Base-by-base conservation (phyloP, 257 asterid species). In the Penstemon barbatus region DNA sequence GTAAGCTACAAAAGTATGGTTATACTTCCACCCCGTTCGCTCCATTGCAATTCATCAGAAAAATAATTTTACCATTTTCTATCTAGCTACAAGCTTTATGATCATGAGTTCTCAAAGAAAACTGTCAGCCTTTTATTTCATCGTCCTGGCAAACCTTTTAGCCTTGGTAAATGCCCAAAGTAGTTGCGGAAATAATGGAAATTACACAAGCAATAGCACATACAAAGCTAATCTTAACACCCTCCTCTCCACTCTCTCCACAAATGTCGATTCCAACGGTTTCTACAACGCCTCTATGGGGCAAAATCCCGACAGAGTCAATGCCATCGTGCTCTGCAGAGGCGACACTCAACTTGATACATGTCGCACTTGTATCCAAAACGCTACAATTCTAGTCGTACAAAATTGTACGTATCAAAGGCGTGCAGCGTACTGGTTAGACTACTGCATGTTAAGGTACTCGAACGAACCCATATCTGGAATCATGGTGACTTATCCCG, bases 171-270 rank as follows among this genome's bases (percentile, higher is more conserved):
- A 37, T 8, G 63, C 63, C 12, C 63, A 38, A 41, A 13, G 4
- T 8, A 4, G 10, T 9, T 58, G 63, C 63, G 8, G 8, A 38
- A 10, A 37, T 57, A 66, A 57, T 25, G 57, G 65, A 49, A 52
- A 43, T 41, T 48, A 45, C 46, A 64, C 69, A 4, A 43, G 8
- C 45, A 11, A 68, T 70, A 67, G 68, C 54, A 44, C 71, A 44
- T 77, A 74, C 58, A 43, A 56, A 40, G 46, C 75, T 5, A 80
- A 81, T 46, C 80, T 81, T 5, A 65, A 74, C 37, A 40, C 62
- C 7, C 63, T 58, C 48, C 63, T 58, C 25, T 58, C 63, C 0
- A 8, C 36, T 3, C 3, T 58, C 0, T 58, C 63, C 0, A 11
- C 63, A 9, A 58, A 58, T 40, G 7, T 58, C 15, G 63, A 37